Base-by-base conservation (phyloP, 257 asterid species). In the Agastache rugosa region DNA sequence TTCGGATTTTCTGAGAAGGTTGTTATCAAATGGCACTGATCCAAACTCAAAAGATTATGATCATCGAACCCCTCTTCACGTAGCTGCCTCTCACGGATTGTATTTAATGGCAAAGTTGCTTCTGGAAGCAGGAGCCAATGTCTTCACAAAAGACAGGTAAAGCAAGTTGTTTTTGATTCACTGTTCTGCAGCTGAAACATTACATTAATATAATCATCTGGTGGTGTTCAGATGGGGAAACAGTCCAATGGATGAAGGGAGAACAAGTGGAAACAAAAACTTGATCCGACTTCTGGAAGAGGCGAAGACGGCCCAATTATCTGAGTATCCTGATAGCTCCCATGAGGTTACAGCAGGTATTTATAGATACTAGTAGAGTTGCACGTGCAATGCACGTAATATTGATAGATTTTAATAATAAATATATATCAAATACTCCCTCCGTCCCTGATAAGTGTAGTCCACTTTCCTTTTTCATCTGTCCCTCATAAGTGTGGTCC, bases 91-190 rank as follows among this genome's bases (percentile, higher is more conserved):
- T 56, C 97, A 89, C 37, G 98, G 99, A 27, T 56, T 88, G 25
- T 85, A 78, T 69, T 71, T 87, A 63, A 89, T 92, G 93, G 92
- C 96, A 4, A 92, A 87, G 76, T 29, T 90, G 83, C 97, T 90
- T n/a, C 19, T 90, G 71, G 96, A 89, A 63, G 96, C 96, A 1
- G 98, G 99, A 50, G 97, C 99, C 34, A 90, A 87, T 79, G 96
- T 94, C 75, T 82, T 84, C 78, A 47, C 84, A 1, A 87, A 86
- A 81, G 99, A 94, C 86, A 92, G 96, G 99, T 90, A 78, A n/a
- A 53, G 5, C 23, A 34, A 4, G 6, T 51, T 62, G 8, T 5
- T 31, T 20, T 42, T 20, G 3, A 25, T 8, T 9, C n/a, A 4
- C 7, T 34, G 44, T 2, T n/a, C 73, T 41, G 22, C 16, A 5